Evolutionary conservation across 306 rosid genomes (phyloP).

Genomic region (Acacia crassicarpa): DNA sequence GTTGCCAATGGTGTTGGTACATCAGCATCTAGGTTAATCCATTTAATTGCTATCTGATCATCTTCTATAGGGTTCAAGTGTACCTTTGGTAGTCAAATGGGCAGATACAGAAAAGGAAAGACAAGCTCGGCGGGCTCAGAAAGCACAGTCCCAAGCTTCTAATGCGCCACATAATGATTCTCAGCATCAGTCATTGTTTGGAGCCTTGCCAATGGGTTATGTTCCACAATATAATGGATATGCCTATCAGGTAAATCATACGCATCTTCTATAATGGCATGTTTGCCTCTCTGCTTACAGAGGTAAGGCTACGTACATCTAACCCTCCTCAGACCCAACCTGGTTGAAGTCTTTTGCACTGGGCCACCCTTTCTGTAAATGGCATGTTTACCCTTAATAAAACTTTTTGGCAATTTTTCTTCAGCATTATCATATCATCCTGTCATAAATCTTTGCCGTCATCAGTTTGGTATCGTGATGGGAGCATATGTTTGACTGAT

Average conservation of each 20-base stretch:
- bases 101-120: constrained; percentile 99
- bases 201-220: constrained; percentile 90
- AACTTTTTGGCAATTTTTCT: constrained; percentile 13
- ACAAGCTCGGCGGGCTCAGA: constrained; percentile 96
- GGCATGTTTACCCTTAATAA: background rate
- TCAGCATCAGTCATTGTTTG: constrained; percentile 88
- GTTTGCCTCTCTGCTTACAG: background rate
- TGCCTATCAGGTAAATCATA: constrained; percentile 81
- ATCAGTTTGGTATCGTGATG: constrained; percentile 6
- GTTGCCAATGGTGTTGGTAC: constrained; percentile 16
- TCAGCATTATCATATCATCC: constrained; percentile 6
- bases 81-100: constrained; percentile 99
- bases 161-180: constrained; percentile 62
- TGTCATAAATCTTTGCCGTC: constrained; percentile 15
- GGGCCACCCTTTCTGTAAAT: background rate
- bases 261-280: background rate
- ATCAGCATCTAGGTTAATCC: constrained; percentile 19
- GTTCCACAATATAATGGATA: constrained; percentile 90
- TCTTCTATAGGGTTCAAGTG: constrained; percentile 82
- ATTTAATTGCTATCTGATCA: constrained; percentile 29
- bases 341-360: too few species aligned
- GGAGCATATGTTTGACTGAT: constrained; percentile 25
- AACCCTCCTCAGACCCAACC: too few species aligned
- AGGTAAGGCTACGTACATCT: too few species aligned
- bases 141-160: constrained; percentile 86